Evolutionary conservation across 2,329 filamentous ascomycete genomes (phyloP), one percentile per base, ranked within the genome.

Genomic region (Diaporthe citri): DNA sequence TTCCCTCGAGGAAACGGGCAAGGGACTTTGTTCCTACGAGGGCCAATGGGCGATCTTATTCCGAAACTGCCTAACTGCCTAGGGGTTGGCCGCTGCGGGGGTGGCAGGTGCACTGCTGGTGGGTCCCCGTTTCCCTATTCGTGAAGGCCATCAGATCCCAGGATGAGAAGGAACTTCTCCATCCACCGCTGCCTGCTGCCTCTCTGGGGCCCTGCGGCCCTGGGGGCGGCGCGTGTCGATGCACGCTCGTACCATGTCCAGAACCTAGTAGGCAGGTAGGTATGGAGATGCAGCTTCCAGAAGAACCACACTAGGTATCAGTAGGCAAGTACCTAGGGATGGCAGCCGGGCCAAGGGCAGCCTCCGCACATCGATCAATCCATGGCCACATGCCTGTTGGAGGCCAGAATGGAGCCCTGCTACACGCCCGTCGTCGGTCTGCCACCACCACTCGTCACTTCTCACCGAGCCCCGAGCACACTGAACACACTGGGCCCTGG

Each of bases 31-130:
- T 67, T 39, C 64, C 31, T 52, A 1, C n/a, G 39, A 52, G 64
- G 64, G n/a, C 46, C 46, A 67, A 67, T 67, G 46, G 64, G 62
- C 62, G 31, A 67, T 67, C 62, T 39, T 28, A 48, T 25, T 51
- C 62, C 62, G 62, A 67, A 67, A 67, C 62, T 52, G 64, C 64
- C 64, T 67, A 52, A 67, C 64, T 52, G 64, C n/a, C 64, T 67
- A 67, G 46, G 64, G 64, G 64, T 34, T 67, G 46, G 64, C 46
- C n/a, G 48, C 64, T 67, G 64, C 64, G 46, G 64, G 62, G 64
- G 64, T 69, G 71, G 71, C 71, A 73, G 39, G 46, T 57, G 31
- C 60, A 55, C 52, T 67, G 59, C 48, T 39, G 51, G 71, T 73
- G 60, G 71, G 51, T 69, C 59, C 59, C 55, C 60, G 39, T 66